Base-by-base conservation (phyloP, 495 filamentous ascomycete genomes). In the Geoglossum glabrum region DNA sequence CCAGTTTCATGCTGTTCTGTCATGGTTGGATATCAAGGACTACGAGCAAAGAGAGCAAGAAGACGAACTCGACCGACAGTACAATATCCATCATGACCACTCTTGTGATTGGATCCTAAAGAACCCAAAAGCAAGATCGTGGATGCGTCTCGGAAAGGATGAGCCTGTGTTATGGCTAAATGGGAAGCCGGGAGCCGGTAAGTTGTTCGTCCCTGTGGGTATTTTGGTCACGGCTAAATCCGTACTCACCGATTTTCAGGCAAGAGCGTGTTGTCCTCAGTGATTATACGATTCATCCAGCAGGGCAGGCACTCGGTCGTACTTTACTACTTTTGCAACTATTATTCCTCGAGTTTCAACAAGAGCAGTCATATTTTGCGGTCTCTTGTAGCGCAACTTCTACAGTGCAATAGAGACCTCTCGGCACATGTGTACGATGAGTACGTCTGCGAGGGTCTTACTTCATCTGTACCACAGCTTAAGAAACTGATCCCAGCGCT, bases 181-280 rank as follows among this genome's bases (percentile, higher is more conserved):
- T 26, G 62, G 62, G 10, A 62, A 60, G 13, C 62, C 62, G 5
- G 62, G 60, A 57, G 57, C 57, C 31, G 60, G 62, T 62, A 50
- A 61, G 60, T 59, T 40, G 5, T 40, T 17, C 11, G 31, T 34
- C 31, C 31, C 5, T 11, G 17, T 40, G 36, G 11, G 4, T 15
- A 15, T 40, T 40, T 15, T 40, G 11, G 11, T 40, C 36, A 40
- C 36, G 36, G 5, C 13, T 15, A 40, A 15, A 5, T 15, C 11
- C 11, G 17, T 15, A 15, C 36, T 40, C 4, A 56, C 30, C 28
- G 26, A 40, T 23, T 36, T 36, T 40, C 28, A 56, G 54, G 54
- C 21, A 56, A 56, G 54, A 56, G 33, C 33, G 54, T 56, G 1
- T 56, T 56, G 6, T 56, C 23, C n/a, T 25, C 54, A 7, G 10